Base-by-base conservation (phyloP, 495 filamentous ascomycete species). In the Apiosordaria backusii region DNA sequence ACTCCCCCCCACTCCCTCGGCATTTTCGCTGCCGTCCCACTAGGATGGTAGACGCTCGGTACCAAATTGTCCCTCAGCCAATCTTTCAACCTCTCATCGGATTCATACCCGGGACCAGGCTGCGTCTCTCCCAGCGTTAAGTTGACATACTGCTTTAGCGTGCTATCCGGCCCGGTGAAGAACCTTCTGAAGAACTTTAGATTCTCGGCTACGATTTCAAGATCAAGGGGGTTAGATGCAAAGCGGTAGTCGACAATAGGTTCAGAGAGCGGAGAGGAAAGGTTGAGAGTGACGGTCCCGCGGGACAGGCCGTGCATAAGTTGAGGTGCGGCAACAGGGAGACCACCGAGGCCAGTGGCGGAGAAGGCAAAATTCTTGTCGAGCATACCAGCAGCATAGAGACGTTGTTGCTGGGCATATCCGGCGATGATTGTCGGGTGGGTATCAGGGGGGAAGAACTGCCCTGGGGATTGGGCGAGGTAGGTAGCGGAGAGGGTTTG, bases 1-100 rank as follows among this genome's bases (percentile, higher is more conserved):
- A 80, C 77, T 7, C 85, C 85, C 25, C 83, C 83, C 0, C 79
- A 68, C 54, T 80, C 77, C 35, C 74, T 75, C 3, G 85, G 83
- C 73, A 86, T 72, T 82, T 64, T 72, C n/a, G 68, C 55, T 26
- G 58, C 62, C 23, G 71, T 75, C 15, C 72, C 69, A 0, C 71
- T 71, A 24, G 75, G 74, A 54, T 81, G 78, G 52, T 71, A 80
- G 26, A 75, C 72, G 24, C 73, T 74, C 4, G 75, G 74, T 21
- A 62, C 72, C 15, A 75, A 57, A 19, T 71, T 75, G 53, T 65
- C 40, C 13, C 54, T 24, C 45, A 75, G 29, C 54, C 69, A 75
- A 7, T 57, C 63, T 13, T 70, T 66, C 18, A 77, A 16, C 27
- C 71, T 66, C 26, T 71, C 73, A 1, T 58, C 70, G 57, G 45